These are phyloP conservation scores for Fusarium sp. DNA, from an alignment of 2,329 filamentous ascomycete genomes.

Conservation along the genomic window DNA sequence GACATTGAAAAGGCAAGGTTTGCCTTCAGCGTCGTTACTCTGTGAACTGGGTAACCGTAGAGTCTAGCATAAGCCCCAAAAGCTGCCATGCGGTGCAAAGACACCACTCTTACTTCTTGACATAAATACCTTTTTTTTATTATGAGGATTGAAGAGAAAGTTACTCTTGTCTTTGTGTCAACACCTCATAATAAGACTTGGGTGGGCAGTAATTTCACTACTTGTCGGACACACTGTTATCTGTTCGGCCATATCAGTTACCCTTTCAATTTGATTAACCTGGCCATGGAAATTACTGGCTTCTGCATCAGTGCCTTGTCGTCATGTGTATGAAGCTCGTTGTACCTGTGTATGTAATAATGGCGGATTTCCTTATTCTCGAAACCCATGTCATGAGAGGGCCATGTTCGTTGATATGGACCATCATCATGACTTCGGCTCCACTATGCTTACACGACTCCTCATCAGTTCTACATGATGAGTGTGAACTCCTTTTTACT, in stretches of 20 bases:
- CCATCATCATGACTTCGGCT: conserved; percentile 29
- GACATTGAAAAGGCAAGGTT: no score
- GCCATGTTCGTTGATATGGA: conserved; percentile 7
- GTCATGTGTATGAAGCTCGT: conserved; percentile 1
- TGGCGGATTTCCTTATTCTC: neutral
- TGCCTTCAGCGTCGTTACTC: neutral
- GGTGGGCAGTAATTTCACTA: neutral
- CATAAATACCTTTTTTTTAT: neutral
- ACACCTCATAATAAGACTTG: neutral
- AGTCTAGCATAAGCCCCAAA: conserved; percentile 11
- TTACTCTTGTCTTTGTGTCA: neutral
- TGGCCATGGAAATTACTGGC: neutral
- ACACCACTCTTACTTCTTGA: neutral
- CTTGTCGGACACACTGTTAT: neutral
- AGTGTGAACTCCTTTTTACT: conserved; percentile 5
- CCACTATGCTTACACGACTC: conserved; percentile 26
- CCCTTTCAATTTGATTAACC: conserved; percentile 1
- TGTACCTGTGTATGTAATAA: neutral
- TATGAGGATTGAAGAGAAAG: neutral
- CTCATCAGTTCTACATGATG: conserved; percentile 22
- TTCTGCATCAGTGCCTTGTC: neutral
- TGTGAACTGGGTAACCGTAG: neutral
- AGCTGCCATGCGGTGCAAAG: conserved; percentile 14
- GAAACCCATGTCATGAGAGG: conserved; percentile 8
- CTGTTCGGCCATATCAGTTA: neutral